These are phyloP conservation scores for Sporothrix pseudoabietina DNA, from an alignment of 2,329 filamentous ascomycete species.

Conservation along the genomic window DNA sequence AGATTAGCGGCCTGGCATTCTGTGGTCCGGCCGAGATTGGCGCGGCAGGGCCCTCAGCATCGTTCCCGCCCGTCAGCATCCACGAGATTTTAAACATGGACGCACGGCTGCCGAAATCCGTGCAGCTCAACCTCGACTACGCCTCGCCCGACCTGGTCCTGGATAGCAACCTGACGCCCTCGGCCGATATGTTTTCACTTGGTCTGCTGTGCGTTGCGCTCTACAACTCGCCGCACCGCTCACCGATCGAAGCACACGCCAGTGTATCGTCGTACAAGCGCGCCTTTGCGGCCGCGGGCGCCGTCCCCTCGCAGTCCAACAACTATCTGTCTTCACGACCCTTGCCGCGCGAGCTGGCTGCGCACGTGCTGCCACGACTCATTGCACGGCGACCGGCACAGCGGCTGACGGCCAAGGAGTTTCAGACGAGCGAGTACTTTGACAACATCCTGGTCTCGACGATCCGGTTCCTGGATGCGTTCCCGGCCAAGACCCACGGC, in stretches of 20 bases:
- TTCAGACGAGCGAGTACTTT: conserved; percentile 94
- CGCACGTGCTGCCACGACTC: conserved; percentile 76
- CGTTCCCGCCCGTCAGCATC: conserved; percentile 77
- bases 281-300: conserved; percentile 75
- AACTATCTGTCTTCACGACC: conserved; percentile 80
- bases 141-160: conserved; percentile 93
- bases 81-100: conserved; percentile 85
- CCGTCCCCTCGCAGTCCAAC: conserved; percentile 76
- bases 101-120: conserved; percentile 74
- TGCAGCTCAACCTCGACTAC: conserved; percentile 91
- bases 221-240: conserved; percentile 91
- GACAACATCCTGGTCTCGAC: conserved; percentile 96
- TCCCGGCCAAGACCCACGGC: conserved; percentile 86
- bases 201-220: conserved; percentile 85
- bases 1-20: conserved; percentile 92
- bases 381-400: conserved; percentile 87
- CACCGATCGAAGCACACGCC: conserved; percentile 79
- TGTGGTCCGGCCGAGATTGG: conserved; percentile 73
- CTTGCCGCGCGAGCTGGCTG: conserved; percentile 75
- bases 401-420: conserved; percentile 83
- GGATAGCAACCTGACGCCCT: conserved; percentile 80
- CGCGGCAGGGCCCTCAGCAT: conserved; percentile 54
- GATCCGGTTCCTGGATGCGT: conserved; percentile 87
- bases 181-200: conserved; percentile 91
- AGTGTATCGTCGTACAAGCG: conserved; percentile 85